Conservation (phyloP, 306 rosid genomes). For the Quercus wislizeni region DNA sequence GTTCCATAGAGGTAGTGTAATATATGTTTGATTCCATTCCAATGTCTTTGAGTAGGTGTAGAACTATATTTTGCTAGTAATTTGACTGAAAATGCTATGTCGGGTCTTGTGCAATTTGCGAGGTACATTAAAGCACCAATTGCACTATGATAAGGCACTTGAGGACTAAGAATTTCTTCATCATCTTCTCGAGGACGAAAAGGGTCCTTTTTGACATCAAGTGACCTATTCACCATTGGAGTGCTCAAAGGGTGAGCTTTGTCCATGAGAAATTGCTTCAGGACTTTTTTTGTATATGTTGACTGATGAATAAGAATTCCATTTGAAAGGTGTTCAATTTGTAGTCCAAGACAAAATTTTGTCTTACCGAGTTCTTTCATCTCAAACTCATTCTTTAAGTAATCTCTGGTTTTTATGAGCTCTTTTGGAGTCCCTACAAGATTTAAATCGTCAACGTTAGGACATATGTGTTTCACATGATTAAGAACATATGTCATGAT, state of each 20-base stretch:
- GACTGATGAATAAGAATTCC: background rate
- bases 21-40: background rate
- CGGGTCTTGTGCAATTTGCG: too few relatives aligned
- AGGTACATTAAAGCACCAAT: background rate
- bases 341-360: background rate
- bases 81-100: background rate
- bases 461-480: too few relatives aligned
- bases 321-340: background rate
- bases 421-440: background rate
- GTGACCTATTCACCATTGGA: background rate
- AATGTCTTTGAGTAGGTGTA: background rate
- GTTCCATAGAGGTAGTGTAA: background rate
- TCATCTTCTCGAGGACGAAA: background rate
- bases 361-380: too few relatives aligned
- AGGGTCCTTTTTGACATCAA: background rate
- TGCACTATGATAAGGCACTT: conserved; percentile 9
- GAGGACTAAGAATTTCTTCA: background rate
- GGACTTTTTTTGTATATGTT: background rate
- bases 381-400: too few relatives aligned
- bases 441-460: background rate
- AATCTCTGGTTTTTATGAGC: too few relatives aligned
- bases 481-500: too few relatives aligned
- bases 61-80: conserved; percentile 6
- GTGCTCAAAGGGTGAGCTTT: background rate
- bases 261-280: background rate